phyloP scores from a whole-genome alignment of 2,329 filamentous ascomycete species.

The Talaromyces albobiverticillius region DNA sequence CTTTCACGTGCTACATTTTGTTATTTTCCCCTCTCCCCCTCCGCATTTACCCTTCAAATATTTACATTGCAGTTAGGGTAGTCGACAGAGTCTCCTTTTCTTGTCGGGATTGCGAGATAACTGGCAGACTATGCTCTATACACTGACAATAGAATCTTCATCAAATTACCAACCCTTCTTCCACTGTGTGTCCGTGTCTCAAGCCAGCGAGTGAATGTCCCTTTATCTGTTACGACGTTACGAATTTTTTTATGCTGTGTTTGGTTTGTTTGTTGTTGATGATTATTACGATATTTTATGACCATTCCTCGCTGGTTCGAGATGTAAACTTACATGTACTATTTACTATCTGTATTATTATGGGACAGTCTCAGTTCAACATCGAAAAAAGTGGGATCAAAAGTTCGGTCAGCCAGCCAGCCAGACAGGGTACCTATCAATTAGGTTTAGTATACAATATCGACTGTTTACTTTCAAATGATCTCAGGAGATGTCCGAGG shows the following conservation, averaged over 20 bases:
- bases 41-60: background rate
- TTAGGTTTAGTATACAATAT: no score
- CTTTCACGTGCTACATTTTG: slow-evolving; percentile 4
- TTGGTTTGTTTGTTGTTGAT: background rate
- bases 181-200: background rate
- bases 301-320: slow-evolving; percentile 7
- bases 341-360: slow-evolving; percentile 2
- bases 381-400: background rate
- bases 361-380: background rate
- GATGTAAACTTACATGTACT: slow-evolving; percentile 4
- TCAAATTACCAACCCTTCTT: slow-evolving; percentile 5
- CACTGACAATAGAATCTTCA: slow-evolving; percentile 8
- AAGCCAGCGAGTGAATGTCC: background rate
- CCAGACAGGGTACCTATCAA: background rate
- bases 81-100: slow-evolving; percentile 12
- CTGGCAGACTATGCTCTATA: slow-evolving; percentile 9
- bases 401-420: background rate
- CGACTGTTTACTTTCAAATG: no score
- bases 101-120: slow-evolving; percentile 8
- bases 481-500: background rate
- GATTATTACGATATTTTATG: background rate
- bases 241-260: slow-evolving; percentile 3
- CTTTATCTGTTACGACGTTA: slow-evolving; percentile 9
- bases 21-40: background rate
- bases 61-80: slow-evolving; percentile 5